phyloP scores from a whole-genome alignment of 225 moss, liverwort and hornwort species.

The Lunularia cruciata region DNA sequence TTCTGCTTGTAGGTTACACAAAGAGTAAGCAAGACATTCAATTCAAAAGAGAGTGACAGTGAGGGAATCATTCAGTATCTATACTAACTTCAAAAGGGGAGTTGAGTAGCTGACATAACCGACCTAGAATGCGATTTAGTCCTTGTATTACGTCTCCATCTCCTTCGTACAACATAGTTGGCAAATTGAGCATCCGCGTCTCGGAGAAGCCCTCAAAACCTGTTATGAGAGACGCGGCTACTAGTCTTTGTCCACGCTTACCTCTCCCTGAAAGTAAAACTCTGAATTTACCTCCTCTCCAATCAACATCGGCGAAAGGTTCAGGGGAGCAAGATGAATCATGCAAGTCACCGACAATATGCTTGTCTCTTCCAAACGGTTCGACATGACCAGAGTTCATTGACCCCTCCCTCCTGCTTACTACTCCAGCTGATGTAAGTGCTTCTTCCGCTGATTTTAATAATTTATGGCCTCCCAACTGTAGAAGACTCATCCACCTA shows the following conservation, averaged over 20 bases:
- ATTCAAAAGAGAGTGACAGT: no score
- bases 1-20: neutral
- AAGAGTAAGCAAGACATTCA: no score
- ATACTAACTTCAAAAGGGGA: no score
- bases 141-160: constrained; percentile 67
- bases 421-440: constrained; percentile 52
- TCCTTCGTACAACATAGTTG: constrained; percentile 81
- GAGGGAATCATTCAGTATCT: no score
- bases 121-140: constrained; percentile 68
- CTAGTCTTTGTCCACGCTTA: constrained; percentile 63
- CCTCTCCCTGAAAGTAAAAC: constrained; percentile 60
- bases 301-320: neutral
- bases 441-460: constrained; percentile 45
- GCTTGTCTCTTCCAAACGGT: neutral
- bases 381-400: constrained; percentile 11
- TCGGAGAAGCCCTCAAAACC: constrained; percentile 64
- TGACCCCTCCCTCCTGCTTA: constrained; percentile 42
- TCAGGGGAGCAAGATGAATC: neutral
- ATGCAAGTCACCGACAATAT: no score
- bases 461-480: constrained; percentile 30
- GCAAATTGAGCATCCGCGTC: constrained; percentile 67
- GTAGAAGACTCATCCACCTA: constrained; percentile 45
- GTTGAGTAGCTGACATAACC: no score
- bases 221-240: constrained; percentile 58
- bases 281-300: constrained; percentile 35